phyloP scores from a whole-genome alignment of 352 stramenopile species.

The Globisporangium mamillatum region DNA sequence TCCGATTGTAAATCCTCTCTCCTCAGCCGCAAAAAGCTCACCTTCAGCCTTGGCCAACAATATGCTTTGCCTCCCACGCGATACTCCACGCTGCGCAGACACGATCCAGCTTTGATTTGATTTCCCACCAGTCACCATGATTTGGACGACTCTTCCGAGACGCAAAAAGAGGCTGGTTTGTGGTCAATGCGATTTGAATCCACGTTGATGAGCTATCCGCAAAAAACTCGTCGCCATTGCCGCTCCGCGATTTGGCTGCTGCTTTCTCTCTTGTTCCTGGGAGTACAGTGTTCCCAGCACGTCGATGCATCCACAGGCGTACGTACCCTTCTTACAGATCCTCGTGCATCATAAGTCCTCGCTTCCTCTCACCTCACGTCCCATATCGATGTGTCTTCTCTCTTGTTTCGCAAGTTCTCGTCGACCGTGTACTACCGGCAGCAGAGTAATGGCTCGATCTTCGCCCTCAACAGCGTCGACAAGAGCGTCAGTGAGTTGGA shows the following conservation, averaged over 20 bases:
- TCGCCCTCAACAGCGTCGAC: conserved; percentile 42
- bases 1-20: no score
- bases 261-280: not conserved
- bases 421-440: conserved; percentile 70
- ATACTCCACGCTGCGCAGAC: no score
- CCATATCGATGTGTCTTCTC: not conserved
- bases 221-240: not conserved
- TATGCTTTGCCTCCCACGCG: no score
- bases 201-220: not conserved
- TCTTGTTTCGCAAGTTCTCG: conserved; percentile 19
- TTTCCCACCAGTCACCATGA: not conserved
- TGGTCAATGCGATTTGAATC: not conserved
- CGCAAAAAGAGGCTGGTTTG: not conserved
- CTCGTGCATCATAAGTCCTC: not conserved
- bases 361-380: not conserved
- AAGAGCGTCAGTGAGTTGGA: conserved; percentile 32
- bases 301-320: not conserved
- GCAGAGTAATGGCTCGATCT: conserved; percentile 48
- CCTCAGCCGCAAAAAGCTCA: no score
- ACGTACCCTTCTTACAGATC: not conserved
- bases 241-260: not conserved
- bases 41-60: no score
- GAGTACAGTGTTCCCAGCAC: not conserved
- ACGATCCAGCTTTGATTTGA: no score
- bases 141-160: not conserved